A percentile compares a stretch with the other conserved stretches of the same genome.
These are phyloP conservation scores for Xylariaceae sp. DNA, from an alignment of 2,329 filamentous ascomycete genomes.

Conservation along the genomic window DNA sequence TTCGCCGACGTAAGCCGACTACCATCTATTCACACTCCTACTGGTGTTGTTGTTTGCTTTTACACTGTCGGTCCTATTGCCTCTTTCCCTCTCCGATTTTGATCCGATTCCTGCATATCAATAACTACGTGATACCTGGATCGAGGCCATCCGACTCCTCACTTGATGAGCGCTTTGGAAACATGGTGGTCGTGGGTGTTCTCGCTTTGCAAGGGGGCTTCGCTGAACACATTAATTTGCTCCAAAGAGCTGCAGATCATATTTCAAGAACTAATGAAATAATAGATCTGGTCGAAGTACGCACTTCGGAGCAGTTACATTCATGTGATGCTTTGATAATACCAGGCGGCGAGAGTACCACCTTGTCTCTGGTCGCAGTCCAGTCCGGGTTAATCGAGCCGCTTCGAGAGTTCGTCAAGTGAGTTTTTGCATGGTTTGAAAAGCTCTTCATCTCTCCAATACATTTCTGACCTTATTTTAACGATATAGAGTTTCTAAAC, in stretches of 20 bases:
- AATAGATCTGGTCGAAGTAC: conserved; percentile 63
- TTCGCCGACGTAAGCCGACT: no score
- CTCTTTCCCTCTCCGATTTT: no score
- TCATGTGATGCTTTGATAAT: conserved; percentile 80
- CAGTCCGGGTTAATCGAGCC: conserved; percentile 79
- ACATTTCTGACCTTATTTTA: neutral
- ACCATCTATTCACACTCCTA: no score
- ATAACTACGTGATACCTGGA: no score
- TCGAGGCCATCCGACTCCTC: neutral
- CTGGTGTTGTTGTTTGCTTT: no score
- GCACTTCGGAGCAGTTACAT: conserved; percentile 67
- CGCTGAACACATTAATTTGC: conserved; percentile 75
- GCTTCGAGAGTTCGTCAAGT: conserved; percentile 87
- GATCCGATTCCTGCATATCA: no score
- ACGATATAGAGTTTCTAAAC: conserved; percentile 59
- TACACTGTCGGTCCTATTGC: no score
- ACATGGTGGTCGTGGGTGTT: conserved; percentile 53
- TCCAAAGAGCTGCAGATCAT: conserved; percentile 62
- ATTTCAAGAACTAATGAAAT: conserved; percentile 30
- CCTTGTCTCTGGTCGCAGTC: conserved; percentile 83
- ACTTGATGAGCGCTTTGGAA: neutral
- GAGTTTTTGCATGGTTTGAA: conserved; percentile 29
- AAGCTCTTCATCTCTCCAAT: neutral
- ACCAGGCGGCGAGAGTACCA: conserved; percentile 91
- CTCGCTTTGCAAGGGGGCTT: conserved; percentile 89